Evolutionary conservation across 345 rosid genomes (phyloP).

Genomic region (Gossypium herbaceum): DNA sequence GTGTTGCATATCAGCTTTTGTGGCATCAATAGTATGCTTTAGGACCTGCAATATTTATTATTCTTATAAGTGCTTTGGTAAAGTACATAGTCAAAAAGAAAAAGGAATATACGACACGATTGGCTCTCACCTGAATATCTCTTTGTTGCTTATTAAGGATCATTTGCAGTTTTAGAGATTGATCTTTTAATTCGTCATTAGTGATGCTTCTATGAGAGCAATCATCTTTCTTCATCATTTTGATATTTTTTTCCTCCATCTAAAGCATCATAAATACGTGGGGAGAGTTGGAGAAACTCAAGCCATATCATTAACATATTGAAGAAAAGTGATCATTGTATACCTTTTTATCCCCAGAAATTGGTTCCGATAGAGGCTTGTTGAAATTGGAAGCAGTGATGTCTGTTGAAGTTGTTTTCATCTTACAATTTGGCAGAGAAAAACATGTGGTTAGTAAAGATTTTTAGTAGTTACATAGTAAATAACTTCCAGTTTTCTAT

Average conservation of each 20-base stretch:
- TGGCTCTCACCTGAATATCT: slow-evolving; percentile 15
- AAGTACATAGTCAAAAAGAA: not conserved
- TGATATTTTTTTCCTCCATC: slow-evolving; percentile 54
- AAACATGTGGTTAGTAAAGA: not conserved
- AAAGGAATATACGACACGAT: slow-evolving; percentile 1
- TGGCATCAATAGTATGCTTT: slow-evolving; percentile 51
- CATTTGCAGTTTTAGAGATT: slow-evolving; percentile 41
- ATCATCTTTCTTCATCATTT: slow-evolving; percentile 45
- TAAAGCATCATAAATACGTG: slow-evolving; percentile 21
- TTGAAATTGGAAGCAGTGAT: slow-evolving; percentile 32
- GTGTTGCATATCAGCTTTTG: slow-evolving; percentile 85
- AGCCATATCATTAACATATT: not conserved
- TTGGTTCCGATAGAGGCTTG: slow-evolving; percentile 42
- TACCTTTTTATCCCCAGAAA: slow-evolving; percentile 53
- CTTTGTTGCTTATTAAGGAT: slow-evolving; percentile 56
- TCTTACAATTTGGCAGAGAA: slow-evolving; percentile 34
- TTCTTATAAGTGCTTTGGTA: slow-evolving; percentile 12
- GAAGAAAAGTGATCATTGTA: slow-evolving; percentile 6
- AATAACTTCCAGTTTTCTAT: slow-evolving; percentile 4
- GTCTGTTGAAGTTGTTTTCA: slow-evolving; percentile 42
- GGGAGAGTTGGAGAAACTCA: not conserved
- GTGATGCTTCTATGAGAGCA: slow-evolving; percentile 29
- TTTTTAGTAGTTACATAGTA: not conserved
- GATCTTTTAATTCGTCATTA: slow-evolving; percentile 47
- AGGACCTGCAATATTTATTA: slow-evolving; percentile 45